Base-by-base conservation (phyloP, 2,329 filamentous ascomycete species). In the Exophiala bonariae region DNA sequence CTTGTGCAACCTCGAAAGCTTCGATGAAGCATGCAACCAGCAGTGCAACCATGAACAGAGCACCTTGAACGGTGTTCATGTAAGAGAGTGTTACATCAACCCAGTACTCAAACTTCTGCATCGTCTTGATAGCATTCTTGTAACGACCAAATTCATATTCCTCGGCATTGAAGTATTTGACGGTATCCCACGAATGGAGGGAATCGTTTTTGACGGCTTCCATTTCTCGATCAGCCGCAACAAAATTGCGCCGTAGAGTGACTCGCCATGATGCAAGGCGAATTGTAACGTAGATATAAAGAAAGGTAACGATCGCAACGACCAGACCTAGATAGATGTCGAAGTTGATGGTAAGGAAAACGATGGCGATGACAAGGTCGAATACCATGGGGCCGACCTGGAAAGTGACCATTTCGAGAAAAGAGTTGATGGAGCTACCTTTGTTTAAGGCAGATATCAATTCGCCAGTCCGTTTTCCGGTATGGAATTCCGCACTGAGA, bases 191-290 rank as follows among this genome's bases (percentile, higher is more conserved):
- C n/a, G 90, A 95, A 53, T 93, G 90, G 74, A 99, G 93, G 0
- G 93, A 97, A 67, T 99, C 93, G 64, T 96, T 97, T 71, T 97
- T 97, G 59, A 97, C 90, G 5, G 93, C 93, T 68, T 96, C 92
- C 69, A 96, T 90, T 69, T 96, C 90, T 54, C 93, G 81, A 58
- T 93, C 90, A 11, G 90, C 89, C 64, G 96, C 97, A 41, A 92
- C 92, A 86, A 96, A 96, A 62, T 92, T 82, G 51, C 93, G 82
- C 60, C 93, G 83, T 61, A 96, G 89, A 61, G 95, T 89, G 5
- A 91, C 89, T 59, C 93, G 81, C 74, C 90, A 96, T 52, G 92
- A 87, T 13, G 93, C 92, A 86, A 99, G 90, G 56, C 91, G 88
- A 59, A 99, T 89, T 5, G 93, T 99, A 63, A 97, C 81, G 69